These are phyloP conservation scores for Neopestalotiopsis rosae DNA, from an alignment of 2,329 filamentous ascomycete genomes.

Conservation along the genomic window DNA sequence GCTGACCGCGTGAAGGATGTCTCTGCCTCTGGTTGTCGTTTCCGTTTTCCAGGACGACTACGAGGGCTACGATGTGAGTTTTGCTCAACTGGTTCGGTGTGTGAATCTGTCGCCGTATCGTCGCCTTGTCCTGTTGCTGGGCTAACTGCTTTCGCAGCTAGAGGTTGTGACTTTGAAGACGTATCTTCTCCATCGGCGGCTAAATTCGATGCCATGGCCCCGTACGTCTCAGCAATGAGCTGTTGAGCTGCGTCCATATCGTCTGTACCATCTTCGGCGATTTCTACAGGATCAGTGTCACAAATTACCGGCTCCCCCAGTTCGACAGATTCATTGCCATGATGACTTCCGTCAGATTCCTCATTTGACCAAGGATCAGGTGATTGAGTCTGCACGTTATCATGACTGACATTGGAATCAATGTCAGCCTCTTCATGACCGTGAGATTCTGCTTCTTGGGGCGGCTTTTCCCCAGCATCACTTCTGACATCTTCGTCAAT, in stretches of 20 bases:
- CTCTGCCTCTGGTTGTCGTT: neutral
- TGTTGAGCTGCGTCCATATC: neutral
- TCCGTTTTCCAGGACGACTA: neutral
- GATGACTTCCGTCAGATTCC: neutral
- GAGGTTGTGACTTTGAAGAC: neutral
- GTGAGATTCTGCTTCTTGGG: neutral
- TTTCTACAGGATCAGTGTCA: neutral
- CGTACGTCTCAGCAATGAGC: neutral
- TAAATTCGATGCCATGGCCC: neutral
- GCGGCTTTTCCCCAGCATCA: neutral
- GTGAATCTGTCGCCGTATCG: neutral
- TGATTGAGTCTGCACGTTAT: no score
- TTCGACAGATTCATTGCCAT: conserved; percentile 1
- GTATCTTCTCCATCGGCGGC: neutral
- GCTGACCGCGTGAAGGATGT: neutral
- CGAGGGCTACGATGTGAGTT: neutral
- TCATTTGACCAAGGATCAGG: neutral
- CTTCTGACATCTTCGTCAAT: neutral
- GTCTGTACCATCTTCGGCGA: neutral
- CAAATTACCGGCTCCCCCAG: neutral
- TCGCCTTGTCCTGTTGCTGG: neutral
- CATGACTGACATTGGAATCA: neutral
- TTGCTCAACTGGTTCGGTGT: neutral
- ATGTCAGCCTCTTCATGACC: neutral
- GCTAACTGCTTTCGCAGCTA: neutral